Evolutionary conservation across 306 rosid species (phyloP), one percentile per base, ranked within the genome.

Genomic region (Rosa multiflora): DNA sequence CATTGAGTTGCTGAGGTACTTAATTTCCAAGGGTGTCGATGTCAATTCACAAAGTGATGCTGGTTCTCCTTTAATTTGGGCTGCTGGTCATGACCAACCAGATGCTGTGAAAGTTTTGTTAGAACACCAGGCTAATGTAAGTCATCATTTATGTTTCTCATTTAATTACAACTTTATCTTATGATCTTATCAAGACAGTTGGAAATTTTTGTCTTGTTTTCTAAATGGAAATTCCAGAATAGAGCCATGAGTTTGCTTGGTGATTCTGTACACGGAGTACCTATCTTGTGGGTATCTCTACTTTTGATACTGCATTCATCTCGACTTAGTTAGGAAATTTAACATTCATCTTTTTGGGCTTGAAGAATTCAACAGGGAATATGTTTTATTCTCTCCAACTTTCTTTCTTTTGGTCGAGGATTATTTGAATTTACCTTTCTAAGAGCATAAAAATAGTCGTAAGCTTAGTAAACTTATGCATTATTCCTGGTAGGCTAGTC

Each of bases 41-140:
- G 91, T 90, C 21, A 87, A 96, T 70, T 84, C 94, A 71, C 94
- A 96, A 78, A 91, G 98, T 80, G 99, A 96, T 21, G 81, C 94
- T 14, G 98, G 98, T 39, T 82, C 96, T 49, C 99, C 99, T 61
- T 81, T 96, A 83, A 88, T 93, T 73, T 93, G 98, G 98, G 99
- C 99, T 71, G 98, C 98, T 53, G 99, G 97, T 73, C 97, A 89
- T 83, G 94, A 82, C 84, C 99, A 96, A 79, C 84, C 80, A 79
- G 94, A 88, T 39, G 88, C 99, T 20, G 90, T 90, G 76, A 87
- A 84, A 67, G 74, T 88, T 81, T 83, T 96, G 32, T 80, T 96
- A 83, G 89, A 93, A 78, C 87, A 91, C 56, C 83, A 88, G 39
- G 97, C 99, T 68, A 87, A 91, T 87, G 99, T 96, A 87, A 71